Base-by-base conservation (phyloP, 2,329 filamentous ascomycete species). In the Claviceps pazoutovae region DNA sequence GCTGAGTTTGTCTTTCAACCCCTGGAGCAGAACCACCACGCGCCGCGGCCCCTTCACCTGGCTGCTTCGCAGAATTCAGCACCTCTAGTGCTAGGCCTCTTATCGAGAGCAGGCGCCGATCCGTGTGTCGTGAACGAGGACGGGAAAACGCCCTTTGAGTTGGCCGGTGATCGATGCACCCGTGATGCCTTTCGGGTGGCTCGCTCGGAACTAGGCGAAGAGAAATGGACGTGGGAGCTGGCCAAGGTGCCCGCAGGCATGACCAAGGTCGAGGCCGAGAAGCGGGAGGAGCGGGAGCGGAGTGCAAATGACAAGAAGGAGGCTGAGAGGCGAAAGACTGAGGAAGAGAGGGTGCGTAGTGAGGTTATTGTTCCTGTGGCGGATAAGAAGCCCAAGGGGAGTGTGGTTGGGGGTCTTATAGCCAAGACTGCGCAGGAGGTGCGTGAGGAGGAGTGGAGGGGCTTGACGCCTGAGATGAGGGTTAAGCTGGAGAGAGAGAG, bases 111-210 rank as follows among this genome's bases (percentile, higher is more conserved):
- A 3, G 75, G 75, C 1, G 86, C 88, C 1, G 80, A 95, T 60
- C 93, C 93, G 0, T 82, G 81, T 0, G 51, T 83, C 1, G 66
- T 67, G 26, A 95, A 86, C 61, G 72, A 66, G 3, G 88, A 96
- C 55, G 86, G 84, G n/a, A 89, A 86, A 64, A 86, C 87, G 0
- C 69, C 93, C 0, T 97, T 95, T 64, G 88, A 95, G 51, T 77
- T 98, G 1, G 82, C 88, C 1, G 88, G 91, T 43, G 89, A 97
- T 64, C 80, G 89, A 4, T 69, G 83, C 2, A 96, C 90, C 0
- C 81, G 91, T 1, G 90, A 97, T 62, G 87, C 90, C 0, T 98
- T 98, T 70, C 85, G 93, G 2, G 80, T 96, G 2, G 88, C 89
- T 4, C 84, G 93, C 6, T 77, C 80, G 36, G 86, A 94, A 61